These are phyloP conservation scores for Penicillium corylophilum DNA, from an alignment of 2,329 filamentous ascomycete species.

Conservation along the genomic window DNA sequence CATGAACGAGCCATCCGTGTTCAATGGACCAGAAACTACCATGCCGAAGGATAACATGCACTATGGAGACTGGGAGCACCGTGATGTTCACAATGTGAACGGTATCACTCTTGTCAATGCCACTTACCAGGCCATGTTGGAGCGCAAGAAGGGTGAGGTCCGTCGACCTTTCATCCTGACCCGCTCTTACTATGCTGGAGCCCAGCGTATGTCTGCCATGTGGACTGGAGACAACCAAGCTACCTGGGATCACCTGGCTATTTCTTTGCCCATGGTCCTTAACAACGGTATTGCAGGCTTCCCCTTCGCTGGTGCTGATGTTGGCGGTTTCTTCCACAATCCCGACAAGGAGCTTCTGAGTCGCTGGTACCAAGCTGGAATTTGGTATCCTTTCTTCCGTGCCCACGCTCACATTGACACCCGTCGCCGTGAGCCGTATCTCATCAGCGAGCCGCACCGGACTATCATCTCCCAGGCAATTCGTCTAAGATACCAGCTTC, in stretches of 20 bases:
- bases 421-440: conserved; percentile 88
- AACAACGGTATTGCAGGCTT: conserved; percentile 91
- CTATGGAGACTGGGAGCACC: conserved; percentile 88
- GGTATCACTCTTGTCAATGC: conserved; percentile 95
- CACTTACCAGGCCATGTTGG: conserved; percentile 79
- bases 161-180: conserved; percentile 90
- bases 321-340: conserved; percentile 97
- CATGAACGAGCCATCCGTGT: conserved; percentile 99
- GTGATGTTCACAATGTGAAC: conserved; percentile 93
- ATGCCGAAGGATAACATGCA: conserved; percentile 99
- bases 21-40: conserved; percentile 96
- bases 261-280: conserved; percentile 87
- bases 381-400: conserved; percentile 98
- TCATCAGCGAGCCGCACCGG: conserved; percentile 79
- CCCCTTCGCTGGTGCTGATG: conserved; percentile 91
- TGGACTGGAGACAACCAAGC: conserved; percentile 99
- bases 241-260: conserved; percentile 85
- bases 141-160: conserved; percentile 80
- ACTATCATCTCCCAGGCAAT: conserved; percentile 84
- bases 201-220: conserved; percentile 89
- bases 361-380: conserved; percentile 94
- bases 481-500: conserved; percentile 80
- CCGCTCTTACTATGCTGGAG: conserved; percentile 86
- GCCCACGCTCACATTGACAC: conserved; percentile 96
- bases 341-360: conserved; percentile 87